phyloP scores from a whole-genome alignment of 2,329 filamentous ascomycete species.

The Aspergillus jensenii region DNA sequence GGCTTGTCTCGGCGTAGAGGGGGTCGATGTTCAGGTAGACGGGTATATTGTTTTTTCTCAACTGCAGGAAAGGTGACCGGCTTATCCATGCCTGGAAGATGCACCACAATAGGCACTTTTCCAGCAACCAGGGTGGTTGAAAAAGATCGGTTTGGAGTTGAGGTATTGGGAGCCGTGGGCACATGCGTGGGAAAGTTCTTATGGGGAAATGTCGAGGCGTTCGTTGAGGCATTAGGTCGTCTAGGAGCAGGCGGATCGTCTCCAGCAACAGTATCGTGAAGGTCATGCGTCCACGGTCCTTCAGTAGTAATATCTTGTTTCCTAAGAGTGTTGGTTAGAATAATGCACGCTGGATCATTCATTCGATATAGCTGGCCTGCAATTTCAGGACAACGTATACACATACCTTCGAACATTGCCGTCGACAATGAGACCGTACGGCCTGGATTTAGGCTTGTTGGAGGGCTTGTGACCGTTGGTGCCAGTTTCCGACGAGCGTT shows the following conservation, averaged over 20 bases:
- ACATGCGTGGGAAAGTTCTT: constrained; percentile 38
- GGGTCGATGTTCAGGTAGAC: constrained; percentile 89
- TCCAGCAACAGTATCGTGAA: constrained; percentile 68
- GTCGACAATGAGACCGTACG: constrained; percentile 51
- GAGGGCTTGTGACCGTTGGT: constrained; percentile 72
- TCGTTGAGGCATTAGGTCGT: constrained; percentile 24
- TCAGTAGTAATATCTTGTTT: constrained; percentile 57
- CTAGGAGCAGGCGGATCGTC: constrained; percentile 38
- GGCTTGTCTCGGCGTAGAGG: constrained; percentile 94
- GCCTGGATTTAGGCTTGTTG: constrained; percentile 53
- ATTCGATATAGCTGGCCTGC: background rate
- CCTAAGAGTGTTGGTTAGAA: constrained; percentile 35
- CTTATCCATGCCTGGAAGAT: constrained; percentile 71
- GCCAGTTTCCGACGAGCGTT: constrained; percentile 73
- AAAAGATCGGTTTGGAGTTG: constrained; percentile 70
- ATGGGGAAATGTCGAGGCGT: constrained; percentile 27
- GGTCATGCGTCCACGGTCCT: constrained; percentile 87
- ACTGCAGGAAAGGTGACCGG: constrained; percentile 72
- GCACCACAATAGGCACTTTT: constrained; percentile 81
- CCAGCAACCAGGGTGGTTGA: constrained; percentile 82
- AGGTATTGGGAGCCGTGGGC: constrained; percentile 50
- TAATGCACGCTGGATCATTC: background rate
- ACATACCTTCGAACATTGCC: constrained; percentile 46
- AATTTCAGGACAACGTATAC: background rate
- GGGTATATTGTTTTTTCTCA: constrained; percentile 85